phyloP scores from a whole-genome alignment of 169 alveolate genomes.

The Besnoitia besnoiti region DNA sequence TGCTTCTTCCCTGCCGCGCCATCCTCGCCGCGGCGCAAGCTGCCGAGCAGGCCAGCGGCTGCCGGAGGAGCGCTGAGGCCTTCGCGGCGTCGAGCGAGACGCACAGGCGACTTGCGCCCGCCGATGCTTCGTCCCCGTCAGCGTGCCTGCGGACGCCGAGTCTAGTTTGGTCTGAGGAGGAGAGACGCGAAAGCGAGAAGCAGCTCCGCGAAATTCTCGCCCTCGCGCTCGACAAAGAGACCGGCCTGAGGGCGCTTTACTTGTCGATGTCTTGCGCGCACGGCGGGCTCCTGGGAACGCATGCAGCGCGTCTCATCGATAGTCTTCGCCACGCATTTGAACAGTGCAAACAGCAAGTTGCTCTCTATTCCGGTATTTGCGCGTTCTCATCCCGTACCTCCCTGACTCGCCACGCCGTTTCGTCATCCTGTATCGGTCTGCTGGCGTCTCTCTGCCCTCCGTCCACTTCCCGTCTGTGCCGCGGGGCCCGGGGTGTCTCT shows the following conservation, averaged over 20 bases:
- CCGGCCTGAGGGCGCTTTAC: background rate
- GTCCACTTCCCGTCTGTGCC: background rate
- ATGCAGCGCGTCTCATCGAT: constrained; percentile 28
- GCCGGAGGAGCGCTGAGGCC: too few species aligned
- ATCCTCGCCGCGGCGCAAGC: background rate
- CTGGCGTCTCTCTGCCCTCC: background rate
- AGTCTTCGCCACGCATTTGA: constrained; percentile 4
- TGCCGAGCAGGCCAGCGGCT: background rate
- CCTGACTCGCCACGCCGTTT: too few species aligned
- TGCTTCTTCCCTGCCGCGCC: background rate
- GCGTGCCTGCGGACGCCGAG: background rate
- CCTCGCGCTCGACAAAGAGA: background rate
- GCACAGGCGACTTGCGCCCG: background rate
- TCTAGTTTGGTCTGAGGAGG: background rate
- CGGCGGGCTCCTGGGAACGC: constrained; percentile 13
- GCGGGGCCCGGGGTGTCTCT: background rate
- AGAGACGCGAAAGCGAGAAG: background rate
- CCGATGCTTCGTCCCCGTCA: background rate
- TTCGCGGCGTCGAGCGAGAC: background rate
- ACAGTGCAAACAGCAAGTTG: background rate
- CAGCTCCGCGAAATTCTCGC: background rate
- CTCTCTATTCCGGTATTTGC: background rate
- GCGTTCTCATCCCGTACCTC: background rate
- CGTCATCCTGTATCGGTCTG: background rate
- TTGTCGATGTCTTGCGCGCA: background rate